These are phyloP conservation scores for Solanum pennellii DNA, from an alignment of 257 asterid genomes.

Conservation along the genomic window DNA sequence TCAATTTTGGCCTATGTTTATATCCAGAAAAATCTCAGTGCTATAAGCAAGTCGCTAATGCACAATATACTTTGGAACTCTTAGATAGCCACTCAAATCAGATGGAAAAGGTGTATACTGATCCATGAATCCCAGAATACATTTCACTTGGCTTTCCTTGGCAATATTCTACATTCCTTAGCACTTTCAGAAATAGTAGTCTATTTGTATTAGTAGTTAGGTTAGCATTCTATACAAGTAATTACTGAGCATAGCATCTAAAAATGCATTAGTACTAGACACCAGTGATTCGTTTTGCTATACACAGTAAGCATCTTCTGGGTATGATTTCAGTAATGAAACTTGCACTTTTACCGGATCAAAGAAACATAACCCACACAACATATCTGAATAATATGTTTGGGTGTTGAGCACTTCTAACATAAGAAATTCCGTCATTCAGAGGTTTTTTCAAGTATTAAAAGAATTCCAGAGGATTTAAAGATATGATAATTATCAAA, in stretches of 20 bases:
- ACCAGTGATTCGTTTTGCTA: not conserved
- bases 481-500: not conserved
- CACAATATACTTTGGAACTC: not conserved
- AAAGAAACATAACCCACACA: not conserved
- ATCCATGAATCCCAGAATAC: not conserved
- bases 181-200: not conserved
- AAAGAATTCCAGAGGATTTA: not conserved
- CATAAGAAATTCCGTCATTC: not conserved
- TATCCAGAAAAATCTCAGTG: not conserved
- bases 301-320: not conserved
- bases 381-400: not conserved
- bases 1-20: not conserved
- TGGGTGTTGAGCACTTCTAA: not conserved
- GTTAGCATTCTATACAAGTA: not conserved
- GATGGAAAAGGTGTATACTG: not conserved
- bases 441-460: not conserved
- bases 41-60: not conserved
- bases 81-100: not conserved
- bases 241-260: not conserved
- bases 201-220: not conserved
- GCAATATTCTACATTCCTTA: not conserved
- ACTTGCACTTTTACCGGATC: not conserved
- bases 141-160: not conserved
- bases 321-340: not conserved
- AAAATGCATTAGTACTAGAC: not conserved